These are phyloP conservation scores for Meira nashicola DNA, from an alignment of 1,284 basidiomycete species.

Conservation along the genomic window DNA sequence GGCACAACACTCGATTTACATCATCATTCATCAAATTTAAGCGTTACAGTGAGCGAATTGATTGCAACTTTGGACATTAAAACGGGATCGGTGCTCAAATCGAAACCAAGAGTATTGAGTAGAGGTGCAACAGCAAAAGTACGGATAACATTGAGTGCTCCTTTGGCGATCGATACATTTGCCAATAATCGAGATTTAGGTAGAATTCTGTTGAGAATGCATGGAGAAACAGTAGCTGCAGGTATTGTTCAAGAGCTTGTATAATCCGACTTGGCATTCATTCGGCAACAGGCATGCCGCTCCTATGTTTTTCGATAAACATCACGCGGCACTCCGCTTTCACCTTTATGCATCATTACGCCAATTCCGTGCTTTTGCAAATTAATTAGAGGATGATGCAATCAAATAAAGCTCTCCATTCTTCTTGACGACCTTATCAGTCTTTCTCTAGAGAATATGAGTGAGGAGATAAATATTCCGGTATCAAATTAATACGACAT, in stretches of 20 bases:
- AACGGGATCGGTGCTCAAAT: slow-evolving; percentile 70
- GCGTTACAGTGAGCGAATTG: slow-evolving; percentile 77
- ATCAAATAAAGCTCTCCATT: no score
- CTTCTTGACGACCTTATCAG: no score
- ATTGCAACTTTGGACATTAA: slow-evolving; percentile 71
- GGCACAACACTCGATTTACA: slow-evolving; percentile 79
- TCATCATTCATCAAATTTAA: slow-evolving; percentile 87
- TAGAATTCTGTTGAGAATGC: slow-evolving; percentile 74
- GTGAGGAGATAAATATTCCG: no score
- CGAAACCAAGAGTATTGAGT: slow-evolving; percentile 72
- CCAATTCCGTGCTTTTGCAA: no score
- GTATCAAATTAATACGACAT: no score
- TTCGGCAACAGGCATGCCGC: no score
- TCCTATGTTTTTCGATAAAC: no score
- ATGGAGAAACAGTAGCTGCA: slow-evolving; percentile 90
- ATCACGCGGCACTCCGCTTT: no score
- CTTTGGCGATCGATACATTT: slow-evolving; percentile 65
- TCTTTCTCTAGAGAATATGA: no score
- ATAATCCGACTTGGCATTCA: no score
- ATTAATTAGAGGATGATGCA: no score
- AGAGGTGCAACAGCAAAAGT: slow-evolving; percentile 80
- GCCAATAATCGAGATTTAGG: slow-evolving; percentile 95
- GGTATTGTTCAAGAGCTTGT: slow-evolving; percentile 58
- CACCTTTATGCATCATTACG: no score
- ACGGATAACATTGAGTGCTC: slow-evolving; percentile 59